Percentiles rank a stretch among this genome's conserved stretches.
These are phyloP conservation scores for Ramaria rubella DNA, from an alignment of 768 basidiomycete species.

Conservation along the genomic window DNA sequence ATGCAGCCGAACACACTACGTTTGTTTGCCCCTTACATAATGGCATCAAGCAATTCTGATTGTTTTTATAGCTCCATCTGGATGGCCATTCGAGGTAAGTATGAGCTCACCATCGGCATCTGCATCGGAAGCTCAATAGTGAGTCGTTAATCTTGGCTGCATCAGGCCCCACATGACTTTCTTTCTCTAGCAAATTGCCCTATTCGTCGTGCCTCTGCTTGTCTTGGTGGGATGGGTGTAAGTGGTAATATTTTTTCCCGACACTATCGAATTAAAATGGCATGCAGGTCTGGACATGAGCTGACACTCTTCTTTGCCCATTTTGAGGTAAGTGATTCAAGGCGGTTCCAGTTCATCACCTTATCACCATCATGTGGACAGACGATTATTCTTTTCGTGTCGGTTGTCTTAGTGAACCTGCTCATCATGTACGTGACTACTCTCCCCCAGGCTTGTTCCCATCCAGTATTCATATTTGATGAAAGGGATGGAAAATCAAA, in stretches of 20 bases:
- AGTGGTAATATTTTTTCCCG: conserved; percentile 20
- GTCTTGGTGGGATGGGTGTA: conserved; percentile 86
- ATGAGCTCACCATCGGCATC: conserved; percentile 70
- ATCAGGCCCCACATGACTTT: neutral
- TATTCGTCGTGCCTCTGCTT: conserved; percentile 80
- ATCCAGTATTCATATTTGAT: conserved; percentile 4
- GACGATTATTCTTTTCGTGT: conserved; percentile 82
- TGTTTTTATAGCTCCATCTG: conserved; percentile 60
- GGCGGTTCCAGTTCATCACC: neutral
- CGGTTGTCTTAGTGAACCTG: conserved; percentile 82
- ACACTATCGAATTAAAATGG: neutral
- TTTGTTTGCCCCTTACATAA: neutral
- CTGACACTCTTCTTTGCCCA: conserved; percentile 79
- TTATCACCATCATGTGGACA: conserved; percentile 21
- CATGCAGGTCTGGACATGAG: conserved; percentile 52
- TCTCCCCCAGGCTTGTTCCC: neutral
- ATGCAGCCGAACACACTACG: conserved; percentile 74
- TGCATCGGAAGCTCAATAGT: conserved; percentile 81
- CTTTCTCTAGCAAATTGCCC: conserved; percentile 64
- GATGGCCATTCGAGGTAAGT: conserved; percentile 80
- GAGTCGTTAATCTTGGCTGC: conserved; percentile 22
- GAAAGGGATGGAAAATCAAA: conserved; percentile 76
- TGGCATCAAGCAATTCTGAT: conserved; percentile 15
- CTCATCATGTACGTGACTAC: conserved; percentile 53
- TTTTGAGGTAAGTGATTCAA: conserved; percentile 54